Conservation (phyloP, 257 asterid species). For the Craterostigma plantagineum region DNA sequence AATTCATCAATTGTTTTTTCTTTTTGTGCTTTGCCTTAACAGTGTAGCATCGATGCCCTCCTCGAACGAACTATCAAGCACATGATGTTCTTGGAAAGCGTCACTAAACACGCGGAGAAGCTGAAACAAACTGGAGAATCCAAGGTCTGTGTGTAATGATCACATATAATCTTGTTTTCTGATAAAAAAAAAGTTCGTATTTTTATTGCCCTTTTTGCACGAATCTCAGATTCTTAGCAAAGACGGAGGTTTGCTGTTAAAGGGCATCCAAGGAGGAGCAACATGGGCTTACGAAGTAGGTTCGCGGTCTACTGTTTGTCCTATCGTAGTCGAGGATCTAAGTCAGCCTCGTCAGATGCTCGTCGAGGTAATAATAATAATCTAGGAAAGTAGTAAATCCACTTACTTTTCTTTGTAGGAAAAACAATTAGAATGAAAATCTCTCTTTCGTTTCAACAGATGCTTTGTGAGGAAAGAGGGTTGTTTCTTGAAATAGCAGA, state of each 20-base stretch:
- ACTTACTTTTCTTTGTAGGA: too few relatives aligned
- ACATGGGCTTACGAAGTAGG: constrained; percentile 75
- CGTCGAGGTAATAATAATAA: constrained; percentile 54
- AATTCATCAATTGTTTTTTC: too few relatives aligned
- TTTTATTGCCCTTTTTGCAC: background rate
- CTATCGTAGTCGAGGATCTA: constrained; percentile 49
- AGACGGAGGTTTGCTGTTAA: constrained; percentile 27
- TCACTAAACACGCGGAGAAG: constrained; percentile 1
- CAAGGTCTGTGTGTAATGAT: constrained; percentile 10
- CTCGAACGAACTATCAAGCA: constrained; percentile 3
- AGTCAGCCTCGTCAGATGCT: constrained; percentile 62
- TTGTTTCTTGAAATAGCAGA: constrained; percentile 68
- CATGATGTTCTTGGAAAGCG: constrained; percentile 2
- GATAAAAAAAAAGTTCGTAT: background rate
- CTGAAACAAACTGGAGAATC: background rate
- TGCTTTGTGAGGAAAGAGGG: constrained; percentile 67
- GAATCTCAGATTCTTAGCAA: constrained; percentile 22
- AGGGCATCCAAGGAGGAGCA: constrained; percentile 44
- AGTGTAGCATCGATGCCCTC: constrained; percentile 5
- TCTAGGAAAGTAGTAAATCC: too few relatives aligned
- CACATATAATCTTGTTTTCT: background rate
- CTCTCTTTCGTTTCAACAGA: constrained; percentile 19
- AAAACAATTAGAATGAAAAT: too few relatives aligned
- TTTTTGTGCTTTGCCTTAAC: background rate
- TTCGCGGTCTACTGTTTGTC: constrained; percentile 40